phyloP scores from a whole-genome alignment of 1,284 basidiomycete genomes.

The Sparassis latifolia region DNA sequence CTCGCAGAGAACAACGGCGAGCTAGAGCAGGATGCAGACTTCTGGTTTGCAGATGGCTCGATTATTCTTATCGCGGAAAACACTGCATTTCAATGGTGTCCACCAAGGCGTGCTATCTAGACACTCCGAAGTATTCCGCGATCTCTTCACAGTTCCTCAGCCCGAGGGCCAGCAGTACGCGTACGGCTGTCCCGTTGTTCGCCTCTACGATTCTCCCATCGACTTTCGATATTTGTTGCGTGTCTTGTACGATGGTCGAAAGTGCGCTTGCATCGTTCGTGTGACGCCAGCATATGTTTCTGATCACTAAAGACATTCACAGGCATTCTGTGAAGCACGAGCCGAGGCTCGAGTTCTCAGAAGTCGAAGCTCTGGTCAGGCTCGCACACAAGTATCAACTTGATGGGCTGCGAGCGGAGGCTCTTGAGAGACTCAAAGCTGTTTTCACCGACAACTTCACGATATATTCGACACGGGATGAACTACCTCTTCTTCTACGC shows the following conservation, averaged over 20 bases:
- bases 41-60: constrained; percentile 24
- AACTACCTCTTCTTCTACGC: constrained; percentile 13
- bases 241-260: constrained; percentile 4
- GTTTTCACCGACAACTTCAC: constrained; percentile 17
- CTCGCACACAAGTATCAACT: constrained; percentile 21
- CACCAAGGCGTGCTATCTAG: constrained; percentile 18
- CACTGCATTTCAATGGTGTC: constrained; percentile 15
- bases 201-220: constrained; percentile 10
- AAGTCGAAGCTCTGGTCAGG: constrained; percentile 16
- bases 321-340: not conserved
- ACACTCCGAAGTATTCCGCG: constrained; percentile 21
- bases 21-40: constrained; percentile 2
- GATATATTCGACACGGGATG: constrained; percentile 13
- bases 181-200: constrained; percentile 19
- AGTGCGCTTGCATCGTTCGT: constrained; percentile 13
- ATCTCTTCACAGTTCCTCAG: constrained; percentile 19
- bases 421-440: constrained; percentile 15
- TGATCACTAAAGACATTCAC: not conserved
- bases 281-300: constrained; percentile 12
- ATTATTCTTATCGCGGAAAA: constrained; percentile 18
- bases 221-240: constrained; percentile 3
- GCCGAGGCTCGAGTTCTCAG: constrained; percentile 11
- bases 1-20: too few relatives aligned
- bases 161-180: constrained; percentile 11
- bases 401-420: constrained; percentile 12